These are phyloP conservation scores for Protomyces lactucae-debilis DNA, from an alignment of 1,139 yeast genomes.

Conservation along the genomic window DNA sequence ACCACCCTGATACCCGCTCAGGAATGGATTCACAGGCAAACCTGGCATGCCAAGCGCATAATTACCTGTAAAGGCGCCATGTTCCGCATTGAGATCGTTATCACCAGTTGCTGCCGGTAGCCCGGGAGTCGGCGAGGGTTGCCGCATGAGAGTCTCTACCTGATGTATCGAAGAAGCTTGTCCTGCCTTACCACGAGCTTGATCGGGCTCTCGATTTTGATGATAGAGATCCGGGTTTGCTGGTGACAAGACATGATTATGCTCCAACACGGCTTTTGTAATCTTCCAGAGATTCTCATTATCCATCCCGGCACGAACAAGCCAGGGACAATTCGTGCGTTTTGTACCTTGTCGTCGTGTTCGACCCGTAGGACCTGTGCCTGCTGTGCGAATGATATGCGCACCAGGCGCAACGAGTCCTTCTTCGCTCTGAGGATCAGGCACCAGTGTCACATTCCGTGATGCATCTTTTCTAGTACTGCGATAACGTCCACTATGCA, in stretches of 20 bases:
- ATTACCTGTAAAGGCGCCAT: neutral
- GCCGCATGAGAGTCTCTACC: neutral
- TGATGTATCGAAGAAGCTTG: too few species aligned
- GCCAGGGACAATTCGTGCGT: conserved; percentile 16
- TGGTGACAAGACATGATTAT: conserved; percentile 9
- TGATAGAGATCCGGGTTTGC: conserved; percentile 8
- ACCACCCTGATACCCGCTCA: neutral
- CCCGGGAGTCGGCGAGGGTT: neutral
- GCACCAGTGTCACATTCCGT: neutral
- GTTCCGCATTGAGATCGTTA: neutral
- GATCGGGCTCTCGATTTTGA: neutral
- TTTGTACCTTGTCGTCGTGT: conserved; percentile 4
- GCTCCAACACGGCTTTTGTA: conserved; percentile 2
- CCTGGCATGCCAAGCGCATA: neutral
- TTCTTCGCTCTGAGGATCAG: neutral
- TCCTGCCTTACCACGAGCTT: too few species aligned
- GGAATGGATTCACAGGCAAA: neutral
- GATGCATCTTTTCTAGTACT: conserved; percentile 2
- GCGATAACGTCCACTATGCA: conserved; percentile 11
- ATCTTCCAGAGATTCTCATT: conserved; percentile 11
- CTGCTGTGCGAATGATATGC: neutral
- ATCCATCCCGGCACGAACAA: conserved; percentile 11
- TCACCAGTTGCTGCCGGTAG: neutral
- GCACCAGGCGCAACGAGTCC: neutral
- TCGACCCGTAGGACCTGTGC: conserved; percentile 1